Percentiles rank a stretch among this genome's conserved stretches.
Evolutionary conservation across 768 basidiomycete genomes (phyloP).

Genomic region (Pisolithus tinctorius): DNA sequence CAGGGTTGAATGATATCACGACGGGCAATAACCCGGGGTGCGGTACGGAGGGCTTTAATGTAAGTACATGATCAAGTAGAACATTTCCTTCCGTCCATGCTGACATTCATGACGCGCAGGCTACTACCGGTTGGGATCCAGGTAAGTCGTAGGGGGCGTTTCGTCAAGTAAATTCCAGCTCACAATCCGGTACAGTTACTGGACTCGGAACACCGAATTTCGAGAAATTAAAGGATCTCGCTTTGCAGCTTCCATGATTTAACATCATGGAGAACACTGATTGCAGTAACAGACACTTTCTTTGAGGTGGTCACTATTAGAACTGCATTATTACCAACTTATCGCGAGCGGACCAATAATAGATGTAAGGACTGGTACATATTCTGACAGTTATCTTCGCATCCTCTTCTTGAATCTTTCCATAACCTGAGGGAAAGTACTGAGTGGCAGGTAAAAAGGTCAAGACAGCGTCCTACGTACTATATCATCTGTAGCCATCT

Average conservation of each 20-base stretch:
- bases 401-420: conserved; percentile 97
- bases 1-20: conserved; percentile 51
- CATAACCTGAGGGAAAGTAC: conserved; percentile 59
- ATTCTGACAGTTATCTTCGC: conserved; percentile 48
- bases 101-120: conserved; percentile 19
- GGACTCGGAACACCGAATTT: conserved; percentile 53
- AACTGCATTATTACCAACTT: too few relatives aligned
- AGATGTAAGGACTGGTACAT: background rate
- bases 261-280: background rate
- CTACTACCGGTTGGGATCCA: conserved; percentile 55
- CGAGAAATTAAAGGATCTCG: conserved; percentile 35
- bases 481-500: conserved; percentile 88
- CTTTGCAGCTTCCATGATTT: conserved; percentile 11
- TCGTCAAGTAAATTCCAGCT: conserved; percentile 5
- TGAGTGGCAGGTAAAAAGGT: background rate
- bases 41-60: conserved; percentile 61
- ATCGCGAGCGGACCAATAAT: too few relatives aligned
- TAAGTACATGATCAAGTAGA: conserved; percentile 24
- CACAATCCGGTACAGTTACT: conserved; percentile 33
- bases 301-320: too few relatives aligned
- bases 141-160: conserved; percentile 29
- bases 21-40: conserved; percentile 52
- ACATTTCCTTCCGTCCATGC: background rate
- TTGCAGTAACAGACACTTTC: too few relatives aligned
- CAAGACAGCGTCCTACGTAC: conserved; percentile 35